Percentiles rank a stretch among this genome's conserved stretches.
Conservation (phyloP, 768 basidiomycete species). For the Cystofilobasidium capitatum region DNA sequence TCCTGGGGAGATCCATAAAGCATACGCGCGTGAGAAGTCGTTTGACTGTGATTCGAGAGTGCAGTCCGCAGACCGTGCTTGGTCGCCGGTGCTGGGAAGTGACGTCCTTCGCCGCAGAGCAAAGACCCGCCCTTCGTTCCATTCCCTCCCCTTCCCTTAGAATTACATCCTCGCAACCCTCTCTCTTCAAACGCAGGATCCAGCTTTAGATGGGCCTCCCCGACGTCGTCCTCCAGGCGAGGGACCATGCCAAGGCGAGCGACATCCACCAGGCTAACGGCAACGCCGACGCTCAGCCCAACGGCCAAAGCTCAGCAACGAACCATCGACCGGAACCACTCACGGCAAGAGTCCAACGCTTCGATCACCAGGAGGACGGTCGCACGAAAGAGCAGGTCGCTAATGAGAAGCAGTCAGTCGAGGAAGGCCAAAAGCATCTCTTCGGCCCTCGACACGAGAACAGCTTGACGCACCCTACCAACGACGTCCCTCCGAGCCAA, state of each 20-base stretch:
- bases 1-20: too few relatives aligned
- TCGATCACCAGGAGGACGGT: background rate
- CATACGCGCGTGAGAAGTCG: too few relatives aligned
- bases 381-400: background rate
- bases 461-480: background rate
- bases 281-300: background rate
- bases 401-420: too few relatives aligned
- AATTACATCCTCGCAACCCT: too few relatives aligned
- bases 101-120: too few relatives aligned
- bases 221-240: background rate
- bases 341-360: background rate
- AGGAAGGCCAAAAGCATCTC: too few relatives aligned
- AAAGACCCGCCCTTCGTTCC: too few relatives aligned
- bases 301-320: background rate
- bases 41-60: too few relatives aligned
- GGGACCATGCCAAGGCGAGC: background rate
- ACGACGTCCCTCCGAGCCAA: background rate
- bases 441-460: background rate
- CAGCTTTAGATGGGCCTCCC: slow-evolving; percentile 1
- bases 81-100: too few relatives aligned
- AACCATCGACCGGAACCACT: background rate
- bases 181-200: too few relatives aligned
- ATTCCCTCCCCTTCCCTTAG: too few relatives aligned
- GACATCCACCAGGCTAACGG: background rate
- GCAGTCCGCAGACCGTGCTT: too few relatives aligned